These are phyloP conservation scores for Aphanoascus verrucosus DNA, from an alignment of 2,329 filamentous ascomycete genomes.

Conservation along the genomic window DNA sequence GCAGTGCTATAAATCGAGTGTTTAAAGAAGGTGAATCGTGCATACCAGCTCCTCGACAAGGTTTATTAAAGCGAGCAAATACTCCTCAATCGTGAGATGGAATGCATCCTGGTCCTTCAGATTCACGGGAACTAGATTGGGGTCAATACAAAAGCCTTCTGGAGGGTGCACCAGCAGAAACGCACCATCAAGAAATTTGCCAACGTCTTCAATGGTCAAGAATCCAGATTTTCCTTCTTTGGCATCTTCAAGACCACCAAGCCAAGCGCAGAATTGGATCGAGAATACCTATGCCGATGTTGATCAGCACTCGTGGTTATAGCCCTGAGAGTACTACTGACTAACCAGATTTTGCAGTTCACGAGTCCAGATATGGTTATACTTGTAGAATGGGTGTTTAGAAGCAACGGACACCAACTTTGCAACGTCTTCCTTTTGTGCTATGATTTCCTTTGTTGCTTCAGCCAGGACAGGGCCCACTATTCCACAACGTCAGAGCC, in stretches of 20 bases:
- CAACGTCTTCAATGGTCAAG: conserved; percentile 79
- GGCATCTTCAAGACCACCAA: conserved; percentile 59
- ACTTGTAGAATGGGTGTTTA: conserved; percentile 94
- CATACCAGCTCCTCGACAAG: conserved; percentile 74
- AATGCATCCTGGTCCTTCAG: conserved; percentile 82
- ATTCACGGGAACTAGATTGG: conserved; percentile 65
- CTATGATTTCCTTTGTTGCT: conserved; percentile 58
- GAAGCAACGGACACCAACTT: conserved; percentile 65
- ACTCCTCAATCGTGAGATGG: conserved; percentile 95
- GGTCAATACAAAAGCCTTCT: conserved; percentile 7
- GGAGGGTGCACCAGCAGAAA: conserved; percentile 2
- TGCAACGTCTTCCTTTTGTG: conserved; percentile 59
- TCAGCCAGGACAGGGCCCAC: conserved; percentile 59
- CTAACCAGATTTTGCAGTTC: conserved; percentile 68
- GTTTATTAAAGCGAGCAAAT: conserved; percentile 75
- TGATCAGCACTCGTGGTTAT: conserved; percentile 27
- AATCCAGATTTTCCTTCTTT: conserved; percentile 52
- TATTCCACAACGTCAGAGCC: conserved; percentile 25
- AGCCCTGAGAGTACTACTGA: conserved; percentile 26
- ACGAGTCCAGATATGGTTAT: conserved; percentile 77
- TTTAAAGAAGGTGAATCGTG: background rate
- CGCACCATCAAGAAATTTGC: conserved; percentile 61
- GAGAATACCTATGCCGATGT: conserved; percentile 42
- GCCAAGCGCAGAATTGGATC: conserved; percentile 58
- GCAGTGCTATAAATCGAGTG: too few relatives aligned